Conservation (phyloP, 306 rosid species). For the Citrullus mucosospermus region DNA sequence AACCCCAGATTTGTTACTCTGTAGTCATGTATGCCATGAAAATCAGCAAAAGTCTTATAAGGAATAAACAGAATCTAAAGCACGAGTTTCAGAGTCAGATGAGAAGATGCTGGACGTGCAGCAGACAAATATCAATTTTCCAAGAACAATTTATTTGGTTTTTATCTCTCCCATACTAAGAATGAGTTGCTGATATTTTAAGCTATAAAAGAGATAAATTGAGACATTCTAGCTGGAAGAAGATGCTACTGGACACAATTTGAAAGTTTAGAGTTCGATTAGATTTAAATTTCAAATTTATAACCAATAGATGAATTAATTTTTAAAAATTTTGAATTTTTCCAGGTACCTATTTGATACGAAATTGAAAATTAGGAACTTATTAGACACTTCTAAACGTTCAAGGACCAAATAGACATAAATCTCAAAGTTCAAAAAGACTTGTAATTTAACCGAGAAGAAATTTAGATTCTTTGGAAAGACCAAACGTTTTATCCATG, state of each 20-base stretch:
- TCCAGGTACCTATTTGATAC: too few species aligned
- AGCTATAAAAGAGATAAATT: not conserved
- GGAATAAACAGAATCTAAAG: not conserved
- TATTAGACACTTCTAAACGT: too few species aligned
- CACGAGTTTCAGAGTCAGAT: not conserved
- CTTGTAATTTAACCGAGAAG: too few species aligned
- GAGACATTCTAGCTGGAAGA: too few species aligned
- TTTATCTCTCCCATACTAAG: not conserved
- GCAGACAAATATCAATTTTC: not conserved
- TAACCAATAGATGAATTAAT: too few species aligned
- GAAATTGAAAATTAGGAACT: too few species aligned
- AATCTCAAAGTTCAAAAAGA: too few species aligned
- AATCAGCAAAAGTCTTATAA: not conserved
- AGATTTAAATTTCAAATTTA: too few species aligned
- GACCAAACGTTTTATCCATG: not conserved
- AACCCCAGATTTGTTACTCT: constrained; percentile 38
- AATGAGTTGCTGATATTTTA: not conserved
- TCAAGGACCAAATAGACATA: too few species aligned
- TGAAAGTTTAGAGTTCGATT: too few species aligned
- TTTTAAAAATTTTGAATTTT: too few species aligned
- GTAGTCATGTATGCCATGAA: constrained; percentile 18
- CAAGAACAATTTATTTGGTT: not conserved
- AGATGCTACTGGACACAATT: too few species aligned
- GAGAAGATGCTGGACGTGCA: not conserved
- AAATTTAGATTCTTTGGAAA: not conserved